Evolutionary conservation across 805 yeast species (phyloP), one percentile per base, ranked within the genome.

Genomic region (Saturnispora ahearnii): DNA sequence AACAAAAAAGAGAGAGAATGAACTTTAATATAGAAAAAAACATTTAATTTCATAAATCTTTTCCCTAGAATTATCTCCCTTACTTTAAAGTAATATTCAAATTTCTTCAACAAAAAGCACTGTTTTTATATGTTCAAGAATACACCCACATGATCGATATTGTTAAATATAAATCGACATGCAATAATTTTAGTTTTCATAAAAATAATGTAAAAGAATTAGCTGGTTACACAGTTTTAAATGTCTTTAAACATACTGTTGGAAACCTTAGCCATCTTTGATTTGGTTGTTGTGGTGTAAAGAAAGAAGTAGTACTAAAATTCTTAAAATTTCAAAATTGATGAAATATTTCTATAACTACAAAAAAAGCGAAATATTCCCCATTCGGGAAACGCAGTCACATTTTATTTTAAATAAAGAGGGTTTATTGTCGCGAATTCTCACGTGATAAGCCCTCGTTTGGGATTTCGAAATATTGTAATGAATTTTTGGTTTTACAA

Each of bases 201-300:
- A 2, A 26, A 26, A 3, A 26, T 26, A 26, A 26, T 5, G 9
- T 8, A 26, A 24, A 31, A 22, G 41, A 37, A 9, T 41, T 36
- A 36, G 40, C 40, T 18, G 40, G 40, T 15, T 18, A 13, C 5
- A 18, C 12, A 36, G 40, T 36, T 18, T 10, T 21, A 36, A 26
- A 26, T 26, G 15, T 18, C 22, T 31, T n/a, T 32, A 31, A 11
- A 61, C 65, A 53, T 61, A 61, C 65, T 63, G 61, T 63, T 63
- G 50, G 67, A 64, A 59, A 63, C 56, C 63, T 64, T 64, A 62
- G 68, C 68, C 68, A 64, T 64, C 55, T 56, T 62, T 51, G 52
- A 46, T 53, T 41, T 50, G 43, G 50, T 48, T 48, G 50, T 33
- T 48, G 50, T 48, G 50, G 50, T 48, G 50, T 48, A 36, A 42